Evolutionary conservation across 768 basidiomycete species (phyloP), one percentile per base, ranked within the genome.

Genomic region (Lactarius sanguifluus): DNA sequence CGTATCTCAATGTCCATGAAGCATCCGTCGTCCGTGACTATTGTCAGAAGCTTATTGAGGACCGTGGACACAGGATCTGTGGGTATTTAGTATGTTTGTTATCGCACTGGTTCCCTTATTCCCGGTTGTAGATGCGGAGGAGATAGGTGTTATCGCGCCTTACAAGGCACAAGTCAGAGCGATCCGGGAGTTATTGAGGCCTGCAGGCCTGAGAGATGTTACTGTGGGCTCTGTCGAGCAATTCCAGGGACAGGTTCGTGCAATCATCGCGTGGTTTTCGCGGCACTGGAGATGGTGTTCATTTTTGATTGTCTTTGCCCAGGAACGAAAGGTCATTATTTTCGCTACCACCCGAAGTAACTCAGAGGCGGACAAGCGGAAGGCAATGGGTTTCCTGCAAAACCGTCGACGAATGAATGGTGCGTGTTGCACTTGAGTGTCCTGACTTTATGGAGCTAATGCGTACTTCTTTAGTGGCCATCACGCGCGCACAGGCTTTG

Each of bases 401-500:
- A 74, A 76, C 64, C 69, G 76, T 3, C 72, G 73, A 3, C 79
- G 80, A 2, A 75, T 81, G 73, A 81, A 81, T 64, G 80, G 80
- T 79, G 38, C 0, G 76, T 63, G 8, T 0, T 23, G 36, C 13
- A 15, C 28, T 52, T 38, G 10, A 34, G 18, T 32, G 5, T 30
- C 16, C 23, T 28, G 13, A 20, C 20, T 43, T 25, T 23, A 15
- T 61, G 32, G 30, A 8, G 12, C 57, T 45, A 34, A 64, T 36
- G 38, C 52, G 40, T 41, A 13, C 34, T 25, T 10, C 32, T 55
- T 9, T 57, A 88, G 88, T 90, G 43, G 86, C 87, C 5, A 74
- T 90, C 13, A 90, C 88, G 0, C 85, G 87, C 13, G 86, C 86
- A 0, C 81, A 88, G 72, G 83, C 86, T 0, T 76, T 89, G 5